These are phyloP conservation scores for Oryza longistaminata DNA, from an alignment of 176 grass and related monocot genomes.

Conservation along the genomic window DNA sequence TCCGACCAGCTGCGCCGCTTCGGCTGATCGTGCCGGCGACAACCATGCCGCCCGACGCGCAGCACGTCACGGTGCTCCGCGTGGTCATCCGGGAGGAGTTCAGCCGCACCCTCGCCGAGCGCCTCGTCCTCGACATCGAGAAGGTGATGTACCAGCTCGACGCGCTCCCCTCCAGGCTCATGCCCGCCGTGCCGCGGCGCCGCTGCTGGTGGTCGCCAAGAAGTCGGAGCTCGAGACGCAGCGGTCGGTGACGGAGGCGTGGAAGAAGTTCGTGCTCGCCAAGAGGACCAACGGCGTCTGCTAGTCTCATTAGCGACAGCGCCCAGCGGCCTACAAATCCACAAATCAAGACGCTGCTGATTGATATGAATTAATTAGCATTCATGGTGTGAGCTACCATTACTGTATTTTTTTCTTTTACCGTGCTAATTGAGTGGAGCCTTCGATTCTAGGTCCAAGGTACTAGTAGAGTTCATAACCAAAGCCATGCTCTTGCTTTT, in stretches of 20 bases:
- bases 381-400: neutral
- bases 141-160: constrained; percentile 86
- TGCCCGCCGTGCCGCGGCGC: constrained; percentile 15
- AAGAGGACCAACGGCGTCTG: constrained; percentile 83
- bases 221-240: constrained; percentile 59
- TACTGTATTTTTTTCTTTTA: neutral
- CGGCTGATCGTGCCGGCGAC: constrained; percentile 95
- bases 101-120: constrained; percentile 94
- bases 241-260: constrained; percentile 59
- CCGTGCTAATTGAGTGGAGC: neutral
- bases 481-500: constrained; percentile 12
- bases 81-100: constrained; percentile 97
- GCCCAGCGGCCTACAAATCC: neutral
- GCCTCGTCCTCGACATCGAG: constrained; percentile 80
- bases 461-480: neutral
- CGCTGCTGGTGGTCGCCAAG: neutral
- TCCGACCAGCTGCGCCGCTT: constrained; percentile 91
- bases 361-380: neutral
- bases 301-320: constrained; percentile 31
- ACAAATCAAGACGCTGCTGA: neutral
- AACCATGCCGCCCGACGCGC: constrained; percentile 88
- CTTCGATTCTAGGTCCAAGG: neutral
- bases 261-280: constrained; percentile 71
- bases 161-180: constrained; percentile 63
- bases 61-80: constrained; percentile 93